These are phyloP conservation scores for Rhodotorula sp. DNA, from an alignment of 1,284 basidiomycete genomes.

Conservation along the genomic window DNA sequence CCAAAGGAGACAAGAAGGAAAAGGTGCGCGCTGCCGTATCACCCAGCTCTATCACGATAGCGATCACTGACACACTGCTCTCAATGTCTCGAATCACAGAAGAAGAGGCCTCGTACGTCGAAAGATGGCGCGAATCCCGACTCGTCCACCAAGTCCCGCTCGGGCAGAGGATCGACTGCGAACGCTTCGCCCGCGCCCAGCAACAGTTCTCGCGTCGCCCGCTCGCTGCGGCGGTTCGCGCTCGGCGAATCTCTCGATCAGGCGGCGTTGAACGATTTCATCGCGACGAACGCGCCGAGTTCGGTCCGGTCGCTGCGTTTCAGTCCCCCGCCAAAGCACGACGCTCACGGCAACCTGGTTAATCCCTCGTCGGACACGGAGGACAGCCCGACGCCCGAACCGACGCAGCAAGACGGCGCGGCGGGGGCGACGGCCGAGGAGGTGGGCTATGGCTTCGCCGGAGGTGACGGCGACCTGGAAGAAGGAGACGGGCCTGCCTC, in stretches of 20 bases:
- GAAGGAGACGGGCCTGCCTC: too few relatives aligned
- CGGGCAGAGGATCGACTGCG: not conserved
- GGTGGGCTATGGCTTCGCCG: not conserved
- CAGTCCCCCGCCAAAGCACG: slow-evolving; percentile 13
- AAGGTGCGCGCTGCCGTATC: not conserved
- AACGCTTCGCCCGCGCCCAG: not conserved
- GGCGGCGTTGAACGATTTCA: not conserved
- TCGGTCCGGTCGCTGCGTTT: not conserved
- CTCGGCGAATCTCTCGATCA: not conserved
- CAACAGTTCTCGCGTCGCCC: not conserved
- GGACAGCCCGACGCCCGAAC: not conserved
- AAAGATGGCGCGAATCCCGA: too few relatives aligned
- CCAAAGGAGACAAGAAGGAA: not conserved
- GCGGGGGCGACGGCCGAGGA: not conserved
- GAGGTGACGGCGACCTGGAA: not conserved
- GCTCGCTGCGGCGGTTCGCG: not conserved
- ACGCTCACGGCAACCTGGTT: slow-evolving; percentile 8
- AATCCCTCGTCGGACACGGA: not conserved
- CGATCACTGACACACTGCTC: too few relatives aligned
- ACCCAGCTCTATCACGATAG: too few relatives aligned
- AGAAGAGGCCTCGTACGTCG: not conserved
- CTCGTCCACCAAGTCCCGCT: too few relatives aligned
- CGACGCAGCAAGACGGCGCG: too few relatives aligned
- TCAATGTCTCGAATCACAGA: not conserved
- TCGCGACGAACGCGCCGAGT: not conserved